Conservation (phyloP, 2,329 filamentous ascomycete genomes). For the Colletotrichum australisinense region DNA sequence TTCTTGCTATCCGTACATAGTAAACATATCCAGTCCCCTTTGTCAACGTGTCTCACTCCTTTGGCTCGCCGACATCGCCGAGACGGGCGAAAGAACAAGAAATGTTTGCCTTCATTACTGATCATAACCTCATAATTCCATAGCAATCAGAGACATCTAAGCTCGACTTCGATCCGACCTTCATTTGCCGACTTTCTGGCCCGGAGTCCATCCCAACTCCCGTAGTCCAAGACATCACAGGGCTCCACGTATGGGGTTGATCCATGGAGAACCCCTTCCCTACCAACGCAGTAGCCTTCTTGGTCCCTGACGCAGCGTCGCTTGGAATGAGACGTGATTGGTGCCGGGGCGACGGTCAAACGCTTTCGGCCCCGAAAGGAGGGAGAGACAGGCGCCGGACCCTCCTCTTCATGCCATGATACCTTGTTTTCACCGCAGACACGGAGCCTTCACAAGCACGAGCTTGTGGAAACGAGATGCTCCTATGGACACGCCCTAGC, state of each 20-base stretch:
- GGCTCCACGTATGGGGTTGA: background rate
- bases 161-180: constrained; percentile 6
- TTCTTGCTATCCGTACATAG: background rate
- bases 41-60: background rate
- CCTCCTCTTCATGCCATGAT: background rate
- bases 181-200: constrained; percentile 24
- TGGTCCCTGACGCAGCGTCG: background rate
- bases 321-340: background rate
- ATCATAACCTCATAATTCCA: background rate
- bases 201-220: constrained; percentile 1
- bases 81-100: background rate
- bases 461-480: background rate
- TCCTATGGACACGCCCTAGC: no score
- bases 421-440: background rate
- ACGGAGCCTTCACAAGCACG: no score
- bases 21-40: background rate
- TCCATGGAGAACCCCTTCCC: background rate
- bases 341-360: background rate
- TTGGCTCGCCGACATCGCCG: background rate
- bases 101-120: background rate
- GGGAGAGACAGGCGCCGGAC: background rate
- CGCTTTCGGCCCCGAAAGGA: constrained; percentile 18
- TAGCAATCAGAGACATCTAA: background rate
- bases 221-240: constrained; percentile 12
- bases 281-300: background rate